Conservation (phyloP, 1,139 yeast species). For the Lodderomyces theae region DNA sequence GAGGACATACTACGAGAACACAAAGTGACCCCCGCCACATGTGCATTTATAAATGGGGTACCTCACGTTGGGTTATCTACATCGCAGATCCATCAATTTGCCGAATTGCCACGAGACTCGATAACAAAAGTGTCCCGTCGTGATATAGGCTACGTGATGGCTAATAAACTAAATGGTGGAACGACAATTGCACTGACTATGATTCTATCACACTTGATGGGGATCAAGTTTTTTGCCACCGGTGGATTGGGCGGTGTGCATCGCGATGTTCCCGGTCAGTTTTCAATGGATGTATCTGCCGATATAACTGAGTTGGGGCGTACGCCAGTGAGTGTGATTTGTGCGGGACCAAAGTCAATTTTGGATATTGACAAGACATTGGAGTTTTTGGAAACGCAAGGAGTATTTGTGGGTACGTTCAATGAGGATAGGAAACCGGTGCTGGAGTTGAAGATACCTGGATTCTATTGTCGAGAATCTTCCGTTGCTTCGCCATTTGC, state of each 20-base stretch:
- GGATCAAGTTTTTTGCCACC: slow-evolving; percentile 83
- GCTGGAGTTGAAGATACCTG: slow-evolving; percentile 55
- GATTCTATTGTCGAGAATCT: slow-evolving; percentile 77
- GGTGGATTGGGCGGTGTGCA: slow-evolving; percentile 96
- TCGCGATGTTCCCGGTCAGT: slow-evolving; percentile 58
- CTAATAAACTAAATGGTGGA: slow-evolving; percentile 67
- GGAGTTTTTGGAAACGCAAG: slow-evolving; percentile 88
- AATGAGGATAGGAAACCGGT: slow-evolving; percentile 35
- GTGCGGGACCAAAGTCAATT: slow-evolving; percentile 89
- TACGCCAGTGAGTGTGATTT: slow-evolving; percentile 84
- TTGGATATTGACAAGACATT: slow-evolving; percentile 76
- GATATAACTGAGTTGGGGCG: slow-evolving; percentile 81
- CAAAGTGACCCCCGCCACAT: slow-evolving; percentile 85
- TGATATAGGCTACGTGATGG: slow-evolving; percentile 74
- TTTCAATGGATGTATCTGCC: slow-evolving; percentile 79
- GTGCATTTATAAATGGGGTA: slow-evolving; percentile 69
- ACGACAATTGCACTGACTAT: slow-evolving; percentile 90
- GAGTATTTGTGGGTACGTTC: slow-evolving; percentile 55
- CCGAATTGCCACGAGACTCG: slow-evolving; percentile 28
- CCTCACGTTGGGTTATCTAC: slow-evolving; percentile 65
- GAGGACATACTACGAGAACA: slow-evolving; percentile 57
- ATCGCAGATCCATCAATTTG: slow-evolving; percentile 50
- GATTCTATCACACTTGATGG: slow-evolving; percentile 74
- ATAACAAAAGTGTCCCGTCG: slow-evolving; percentile 69
- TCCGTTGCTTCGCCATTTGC: slow-evolving; percentile 70